Evolutionary conservation across 768 basidiomycete species (phyloP), one percentile per base, ranked within the genome.

Genomic region (Suillus lakei): DNA sequence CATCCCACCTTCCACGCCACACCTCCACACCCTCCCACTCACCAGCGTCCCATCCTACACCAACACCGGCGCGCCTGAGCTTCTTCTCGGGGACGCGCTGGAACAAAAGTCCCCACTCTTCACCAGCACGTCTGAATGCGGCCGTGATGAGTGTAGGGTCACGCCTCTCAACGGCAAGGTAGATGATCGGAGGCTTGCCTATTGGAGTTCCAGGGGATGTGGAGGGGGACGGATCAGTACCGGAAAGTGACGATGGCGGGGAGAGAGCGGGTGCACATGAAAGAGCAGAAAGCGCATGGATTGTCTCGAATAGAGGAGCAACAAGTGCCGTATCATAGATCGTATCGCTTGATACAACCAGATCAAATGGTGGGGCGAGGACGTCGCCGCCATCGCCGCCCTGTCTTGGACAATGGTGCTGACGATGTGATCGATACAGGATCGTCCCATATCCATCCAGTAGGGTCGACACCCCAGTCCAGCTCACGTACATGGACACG

Each of bases 21-120:
- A 96, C 82, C 77, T 96, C 92, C 30, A 95, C 82, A 5, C 84
- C 92, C 28, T 90, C 91, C 91, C 93, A 95, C 60, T 93, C 93
- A 7, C 83, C 82, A 70, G 78, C 82, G 15, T 78, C 77, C 92
- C 92, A 95, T 4, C 78, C 76, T 46, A 86, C 73, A 3, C 86
- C 85, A 15, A 79, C 81, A 67, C 94, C 78, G 5, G 86, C 85
- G 70, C 87, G 90, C 41, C 75, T 76, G 16, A 96, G 70, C 72
- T 88, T 90, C 43, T 78, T 84, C 21, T 79, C 81, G 2, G 87
- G 83, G 26, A 96, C 80, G 12, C 86, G 86, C 54, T 85, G 83
- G 16, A 87, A 77, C 7, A 77, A 72, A 72, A 93, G 90, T 5
- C 83, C 80, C 86, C 88, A 90, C 4, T 75, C 74, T 23, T 79